These are phyloP conservation scores for Zygotorulaspora danielsina DNA, from an alignment of 805 yeast species.

Conservation along the genomic window DNA sequence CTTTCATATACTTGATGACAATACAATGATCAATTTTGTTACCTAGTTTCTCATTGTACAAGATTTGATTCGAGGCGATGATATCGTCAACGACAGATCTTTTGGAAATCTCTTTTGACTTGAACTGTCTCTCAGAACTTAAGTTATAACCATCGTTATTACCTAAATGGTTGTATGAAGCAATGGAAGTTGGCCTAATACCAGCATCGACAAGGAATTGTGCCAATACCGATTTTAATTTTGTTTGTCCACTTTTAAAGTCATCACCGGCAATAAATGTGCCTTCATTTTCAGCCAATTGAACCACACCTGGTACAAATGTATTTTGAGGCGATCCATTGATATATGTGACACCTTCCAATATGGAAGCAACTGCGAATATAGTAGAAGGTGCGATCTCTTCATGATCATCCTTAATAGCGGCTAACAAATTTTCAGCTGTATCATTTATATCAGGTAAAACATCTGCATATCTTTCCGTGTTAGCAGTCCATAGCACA, in stretches of 20 bases:
- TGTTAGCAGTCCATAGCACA: conserved; percentile 95
- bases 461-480: conserved; percentile 85
- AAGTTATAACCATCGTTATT: conserved; percentile 93
- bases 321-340: conserved; percentile 98
- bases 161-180: conserved; percentile 94
- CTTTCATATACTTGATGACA: conserved; percentile 89
- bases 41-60: conserved; percentile 78
- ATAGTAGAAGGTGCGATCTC: conserved; percentile 92
- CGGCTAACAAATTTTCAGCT: conserved; percentile 65
- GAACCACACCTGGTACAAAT: conserved; percentile 91
- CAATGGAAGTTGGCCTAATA: conserved; percentile 89
- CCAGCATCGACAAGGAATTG: conserved; percentile 97
- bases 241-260: conserved; percentile 95
- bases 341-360: conserved; percentile 85
- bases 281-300: conserved; percentile 73
- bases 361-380: conserved; percentile 88
- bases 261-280: conserved; percentile 94
- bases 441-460: conserved; percentile 82
- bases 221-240: conserved; percentile 91
- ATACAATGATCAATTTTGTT: conserved; percentile 85
- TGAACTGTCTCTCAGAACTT: conserved; percentile 87
- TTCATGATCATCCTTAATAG: conserved; percentile 73
- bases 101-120: conserved; percentile 92
- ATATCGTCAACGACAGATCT: conserved; percentile 91
- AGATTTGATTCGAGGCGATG: conserved; percentile 77